phyloP scores from a whole-genome alignment of 176 grass and related monocot genomes.

The Neostapfia colusana region DNA sequence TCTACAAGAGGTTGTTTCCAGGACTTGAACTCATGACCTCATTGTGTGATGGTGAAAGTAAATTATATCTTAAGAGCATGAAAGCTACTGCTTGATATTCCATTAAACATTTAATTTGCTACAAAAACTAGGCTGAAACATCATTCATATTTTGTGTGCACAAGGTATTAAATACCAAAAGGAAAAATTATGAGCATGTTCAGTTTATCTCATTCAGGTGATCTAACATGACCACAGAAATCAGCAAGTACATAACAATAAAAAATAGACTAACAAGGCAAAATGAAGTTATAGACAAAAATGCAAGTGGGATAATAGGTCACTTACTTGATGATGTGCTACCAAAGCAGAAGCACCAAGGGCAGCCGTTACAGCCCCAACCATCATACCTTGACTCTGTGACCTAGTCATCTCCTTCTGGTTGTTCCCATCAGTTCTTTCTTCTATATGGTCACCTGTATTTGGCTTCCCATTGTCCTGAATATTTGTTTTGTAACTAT shows the following conservation, averaged over 20 bases:
- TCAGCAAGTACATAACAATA: neutral
- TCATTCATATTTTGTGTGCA: neutral
- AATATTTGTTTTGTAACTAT: conserved; percentile 19
- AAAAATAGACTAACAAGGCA: conserved; percentile 4
- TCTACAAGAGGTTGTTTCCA: too few species aligned
- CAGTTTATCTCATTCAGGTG: conserved; percentile 20
- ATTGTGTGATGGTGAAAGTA: neutral
- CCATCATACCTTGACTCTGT: conserved; percentile 64
- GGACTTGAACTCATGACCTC: too few species aligned
- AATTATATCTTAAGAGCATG: conserved; percentile 5
- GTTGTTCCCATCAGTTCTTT: conserved; percentile 32
- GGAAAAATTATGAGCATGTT: neutral
- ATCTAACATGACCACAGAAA: conserved; percentile 17
- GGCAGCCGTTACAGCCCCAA: conserved; percentile 90
- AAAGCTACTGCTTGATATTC: conserved; percentile 13
- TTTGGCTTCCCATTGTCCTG: conserved; percentile 24
- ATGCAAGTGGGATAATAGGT: conserved; percentile 23
- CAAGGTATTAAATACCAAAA: conserved; percentile 21
- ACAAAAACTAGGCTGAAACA: conserved; percentile 9
- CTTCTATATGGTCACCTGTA: conserved; percentile 17
- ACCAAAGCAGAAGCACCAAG: conserved; percentile 85
- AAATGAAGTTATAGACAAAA: neutral
- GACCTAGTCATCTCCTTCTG: conserved; percentile 36
- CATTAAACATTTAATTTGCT: conserved; percentile 1
- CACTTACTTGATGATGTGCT: conserved; percentile 69